Evolutionary conservation across 306 rosid genomes (phyloP).

Genomic region (Dryas drummondii): DNA sequence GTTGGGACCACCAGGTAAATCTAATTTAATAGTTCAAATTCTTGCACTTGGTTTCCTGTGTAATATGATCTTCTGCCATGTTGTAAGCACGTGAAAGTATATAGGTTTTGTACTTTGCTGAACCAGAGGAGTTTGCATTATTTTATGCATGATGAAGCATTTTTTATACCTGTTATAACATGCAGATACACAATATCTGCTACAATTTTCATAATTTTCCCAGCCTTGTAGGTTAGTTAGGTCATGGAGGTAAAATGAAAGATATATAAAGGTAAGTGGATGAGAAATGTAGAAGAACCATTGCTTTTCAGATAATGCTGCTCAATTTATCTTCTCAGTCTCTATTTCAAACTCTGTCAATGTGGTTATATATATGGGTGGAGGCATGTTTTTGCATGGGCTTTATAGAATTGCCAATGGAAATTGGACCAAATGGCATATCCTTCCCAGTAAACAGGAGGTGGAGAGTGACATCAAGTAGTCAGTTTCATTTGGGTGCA

Average conservation of each 20-base stretch:
- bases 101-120: constrained; percentile 5
- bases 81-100: not conserved
- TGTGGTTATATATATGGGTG: not conserved
- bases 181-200: not conserved
- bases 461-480: no score
- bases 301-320: not conserved
- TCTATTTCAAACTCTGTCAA: not conserved
- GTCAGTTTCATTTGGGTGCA: no score
- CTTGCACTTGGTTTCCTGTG: not conserved
- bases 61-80: not conserved
- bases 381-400: not conserved
- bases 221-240: not conserved
- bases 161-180: not conserved
- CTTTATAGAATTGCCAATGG: not conserved
- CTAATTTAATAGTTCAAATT: not conserved
- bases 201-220: not conserved
- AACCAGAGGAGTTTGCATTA: not conserved
- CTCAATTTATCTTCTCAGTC: not conserved
- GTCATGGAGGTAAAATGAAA: not conserved
- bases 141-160: not conserved
- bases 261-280: not conserved
- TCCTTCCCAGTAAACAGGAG: no score
- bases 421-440: not conserved
- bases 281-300: not conserved
- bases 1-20: constrained; percentile 95